A percentile compares a stretch with the other conserved stretches of the same genome.
These are phyloP conservation scores for Castanea crenata DNA, from an alignment of 306 rosid genomes.

Conservation along the genomic window DNA sequence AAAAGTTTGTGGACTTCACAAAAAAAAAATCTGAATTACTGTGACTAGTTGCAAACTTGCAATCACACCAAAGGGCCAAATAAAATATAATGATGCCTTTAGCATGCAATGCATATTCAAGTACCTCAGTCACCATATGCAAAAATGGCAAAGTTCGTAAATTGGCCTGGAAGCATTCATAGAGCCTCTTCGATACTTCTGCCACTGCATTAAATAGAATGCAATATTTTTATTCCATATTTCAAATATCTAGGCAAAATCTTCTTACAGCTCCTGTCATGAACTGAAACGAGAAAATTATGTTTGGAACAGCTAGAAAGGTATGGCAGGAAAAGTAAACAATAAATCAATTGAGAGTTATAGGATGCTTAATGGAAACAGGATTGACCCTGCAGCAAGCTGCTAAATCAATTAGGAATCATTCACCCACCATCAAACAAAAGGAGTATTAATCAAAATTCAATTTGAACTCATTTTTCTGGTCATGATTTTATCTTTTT, in stretches of 20 bases:
- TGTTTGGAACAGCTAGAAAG: neutral
- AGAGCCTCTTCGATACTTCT: neutral
- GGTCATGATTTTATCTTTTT: neutral
- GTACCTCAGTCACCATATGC: neutral
- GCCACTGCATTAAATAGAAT: neutral
- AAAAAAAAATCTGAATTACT: neutral
- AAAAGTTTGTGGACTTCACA: too few species aligned
- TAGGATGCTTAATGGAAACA: neutral
- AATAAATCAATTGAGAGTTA: neutral
- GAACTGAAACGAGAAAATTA: neutral
- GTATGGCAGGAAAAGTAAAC: neutral
- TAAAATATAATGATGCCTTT: neutral
- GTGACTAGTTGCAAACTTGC: neutral
- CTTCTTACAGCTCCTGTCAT: neutral
- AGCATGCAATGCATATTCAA: neutral
- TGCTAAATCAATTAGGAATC: neutral
- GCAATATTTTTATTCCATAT: neutral
- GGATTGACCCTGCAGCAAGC: neutral
- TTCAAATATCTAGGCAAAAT: neutral
- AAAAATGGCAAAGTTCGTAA: neutral
- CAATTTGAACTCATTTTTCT: neutral
- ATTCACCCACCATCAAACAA: neutral
- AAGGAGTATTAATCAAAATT: neutral
- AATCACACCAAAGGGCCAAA: neutral
- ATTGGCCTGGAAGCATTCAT: neutral